Conservation (phyloP, 2,329 filamentous ascomycete species). For the Endocalyx cinctus region DNA sequence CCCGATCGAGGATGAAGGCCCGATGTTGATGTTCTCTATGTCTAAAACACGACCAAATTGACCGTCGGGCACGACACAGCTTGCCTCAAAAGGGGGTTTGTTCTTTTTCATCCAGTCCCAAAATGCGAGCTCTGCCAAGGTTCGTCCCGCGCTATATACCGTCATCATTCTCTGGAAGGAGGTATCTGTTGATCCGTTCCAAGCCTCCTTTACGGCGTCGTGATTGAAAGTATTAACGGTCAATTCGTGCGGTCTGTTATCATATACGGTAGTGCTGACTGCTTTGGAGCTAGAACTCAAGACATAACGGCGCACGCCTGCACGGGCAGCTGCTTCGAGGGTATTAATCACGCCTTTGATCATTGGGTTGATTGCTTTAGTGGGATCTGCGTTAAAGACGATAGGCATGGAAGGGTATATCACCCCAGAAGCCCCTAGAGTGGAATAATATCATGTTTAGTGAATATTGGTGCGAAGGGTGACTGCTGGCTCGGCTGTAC, state of each 20-base stretch:
- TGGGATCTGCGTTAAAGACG: not conserved
- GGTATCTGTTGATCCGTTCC: not conserved
- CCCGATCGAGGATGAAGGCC: not conserved
- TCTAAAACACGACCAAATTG: not conserved
- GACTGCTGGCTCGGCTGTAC: not conserved
- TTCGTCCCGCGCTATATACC: not conserved
- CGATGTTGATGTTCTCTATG: not conserved
- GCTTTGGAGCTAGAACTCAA: slow-evolving; percentile 1
- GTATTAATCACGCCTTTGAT: slow-evolving; percentile 1
- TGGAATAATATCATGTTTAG: not conserved
- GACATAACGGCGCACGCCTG: not conserved
- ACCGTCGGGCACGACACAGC: not conserved
- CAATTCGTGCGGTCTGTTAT: not conserved
- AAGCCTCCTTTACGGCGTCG: not conserved
- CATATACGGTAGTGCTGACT: not conserved
- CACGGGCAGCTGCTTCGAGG: not conserved
- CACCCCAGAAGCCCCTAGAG: not conserved
- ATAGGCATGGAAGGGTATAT: slow-evolving; percentile 1
- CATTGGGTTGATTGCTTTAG: not conserved
- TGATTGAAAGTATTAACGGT: not conserved
- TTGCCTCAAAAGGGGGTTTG: not conserved
- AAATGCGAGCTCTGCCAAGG: not conserved
- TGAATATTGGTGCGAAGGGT: not conserved
- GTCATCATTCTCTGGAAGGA: not conserved
- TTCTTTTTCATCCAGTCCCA: not conserved